phyloP scores from a whole-genome alignment of 805 yeast species.

The Hermanozyma aechmeae region DNA sequence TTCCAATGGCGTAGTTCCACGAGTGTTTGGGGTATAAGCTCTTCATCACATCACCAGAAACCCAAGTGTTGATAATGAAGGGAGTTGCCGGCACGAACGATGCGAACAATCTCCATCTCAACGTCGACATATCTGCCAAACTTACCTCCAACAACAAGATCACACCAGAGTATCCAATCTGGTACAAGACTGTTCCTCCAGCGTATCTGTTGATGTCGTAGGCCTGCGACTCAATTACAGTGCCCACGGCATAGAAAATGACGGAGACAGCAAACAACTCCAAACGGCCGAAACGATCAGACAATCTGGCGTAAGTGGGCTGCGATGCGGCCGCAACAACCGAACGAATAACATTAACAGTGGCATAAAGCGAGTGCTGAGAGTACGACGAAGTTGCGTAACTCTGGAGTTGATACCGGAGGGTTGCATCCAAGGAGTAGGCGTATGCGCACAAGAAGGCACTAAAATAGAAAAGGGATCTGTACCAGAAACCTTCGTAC shows the following conservation, averaged over 20 bases:
- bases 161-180: slow-evolving; percentile 52
- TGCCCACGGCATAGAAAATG: slow-evolving; percentile 52
- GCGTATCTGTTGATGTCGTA: slow-evolving; percentile 47
- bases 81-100: slow-evolving; percentile 65
- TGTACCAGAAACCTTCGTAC: slow-evolving; percentile 15
- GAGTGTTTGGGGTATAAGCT: slow-evolving; percentile 41
- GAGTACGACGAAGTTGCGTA: slow-evolving; percentile 49
- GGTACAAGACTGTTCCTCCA: slow-evolving; percentile 48
- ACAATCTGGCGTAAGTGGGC: slow-evolving; percentile 52
- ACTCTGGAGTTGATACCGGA: slow-evolving; percentile 39
- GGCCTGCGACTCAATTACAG: slow-evolving; percentile 55
- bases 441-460: slow-evolving; percentile 49
- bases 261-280: slow-evolving; percentile 41
- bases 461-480: slow-evolving; percentile 35
- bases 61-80: slow-evolving; percentile 71
- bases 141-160: slow-evolving; percentile 47
- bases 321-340: slow-evolving; percentile 63
- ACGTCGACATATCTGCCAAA: slow-evolving; percentile 56
- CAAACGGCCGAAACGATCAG: slow-evolving; percentile 61
- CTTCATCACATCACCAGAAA: slow-evolving; percentile 48
- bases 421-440: slow-evolving; percentile 48
- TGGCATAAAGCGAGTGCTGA: slow-evolving; percentile 46
- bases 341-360: slow-evolving; percentile 47
- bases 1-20: slow-evolving; percentile 59
- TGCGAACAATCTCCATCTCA: slow-evolving; percentile 62